Percentiles rank a stretch among this genome's conserved stretches.
Evolutionary conservation across 2,329 filamentous ascomycete genomes (phyloP).

Genomic region (Cryphonectria carpinicola): DNA sequence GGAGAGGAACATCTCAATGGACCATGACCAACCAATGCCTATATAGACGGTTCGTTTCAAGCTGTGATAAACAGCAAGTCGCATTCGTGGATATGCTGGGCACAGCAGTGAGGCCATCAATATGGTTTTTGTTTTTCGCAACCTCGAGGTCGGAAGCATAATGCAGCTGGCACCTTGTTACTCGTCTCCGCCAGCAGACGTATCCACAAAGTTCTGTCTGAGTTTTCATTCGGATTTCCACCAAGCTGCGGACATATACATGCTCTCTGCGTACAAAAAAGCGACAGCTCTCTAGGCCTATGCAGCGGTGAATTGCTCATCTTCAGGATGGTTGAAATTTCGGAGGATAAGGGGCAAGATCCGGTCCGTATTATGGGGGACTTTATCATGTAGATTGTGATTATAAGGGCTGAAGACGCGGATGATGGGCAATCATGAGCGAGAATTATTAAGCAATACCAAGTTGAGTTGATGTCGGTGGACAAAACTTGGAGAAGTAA

Average conservation of each 20-base stretch:
- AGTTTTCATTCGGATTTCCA: no score
- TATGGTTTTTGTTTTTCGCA: no score
- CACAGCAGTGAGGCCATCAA: not conserved
- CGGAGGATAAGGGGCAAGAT: no score
- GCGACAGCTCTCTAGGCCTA: not conserved
- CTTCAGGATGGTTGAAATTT: not conserved
- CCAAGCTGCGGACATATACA: no score
- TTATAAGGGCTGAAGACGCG: not conserved
- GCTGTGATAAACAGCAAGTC: not conserved
- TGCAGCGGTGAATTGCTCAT: not conserved
- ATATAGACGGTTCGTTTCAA: not conserved
- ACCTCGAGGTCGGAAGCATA: no score
- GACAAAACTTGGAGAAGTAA: no score
- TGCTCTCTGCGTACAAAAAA: not conserved
- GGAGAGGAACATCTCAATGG: no score
- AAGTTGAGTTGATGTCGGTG: no score
- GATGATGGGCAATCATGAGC: not conserved
- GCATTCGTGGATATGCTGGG: not conserved
- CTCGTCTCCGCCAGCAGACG: no score
- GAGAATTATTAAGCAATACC: no score
- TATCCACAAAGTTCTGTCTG: no score
- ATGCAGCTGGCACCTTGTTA: no score
- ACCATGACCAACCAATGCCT: not conserved
- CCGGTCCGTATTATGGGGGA: not conserved
- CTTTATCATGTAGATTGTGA: not conserved